phyloP scores from a whole-genome alignment of 805 yeast genomes.

The Wickerhamomyces subpelliculosus region DNA sequence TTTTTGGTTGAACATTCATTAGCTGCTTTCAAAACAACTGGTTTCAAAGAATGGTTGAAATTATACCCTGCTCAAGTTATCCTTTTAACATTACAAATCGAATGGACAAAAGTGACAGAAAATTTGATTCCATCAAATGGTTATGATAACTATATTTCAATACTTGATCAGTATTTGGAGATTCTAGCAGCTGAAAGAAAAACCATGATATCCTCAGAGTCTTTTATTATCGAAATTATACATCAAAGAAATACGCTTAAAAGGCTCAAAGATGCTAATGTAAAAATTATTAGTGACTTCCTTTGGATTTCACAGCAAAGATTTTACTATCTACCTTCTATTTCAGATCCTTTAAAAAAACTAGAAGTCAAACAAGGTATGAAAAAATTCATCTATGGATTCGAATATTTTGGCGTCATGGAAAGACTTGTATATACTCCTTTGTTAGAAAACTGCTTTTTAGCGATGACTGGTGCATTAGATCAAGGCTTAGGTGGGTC shows the following conservation, averaged over 20 bases:
- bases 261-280: slow-evolving; percentile 9
- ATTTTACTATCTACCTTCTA: slow-evolving; percentile 30
- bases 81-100: slow-evolving; percentile 47
- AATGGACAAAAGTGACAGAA: slow-evolving; percentile 44
- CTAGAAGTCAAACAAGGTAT: slow-evolving; percentile 48
- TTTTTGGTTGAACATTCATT: slow-evolving; percentile 25
- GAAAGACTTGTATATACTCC: slow-evolving; percentile 75
- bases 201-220: slow-evolving; percentile 51
- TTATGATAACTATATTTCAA: slow-evolving; percentile 22
- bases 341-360: slow-evolving; percentile 23
- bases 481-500: slow-evolving; percentile 79
- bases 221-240: slow-evolving; percentile 58
- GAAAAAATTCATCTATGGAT: slow-evolving; percentile 56
- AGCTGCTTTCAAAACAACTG: slow-evolving; percentile 6
- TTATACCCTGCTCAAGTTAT: slow-evolving; percentile 49
- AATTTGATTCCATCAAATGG: slow-evolving; percentile 14
- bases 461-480: slow-evolving; percentile 69
- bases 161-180: slow-evolving; percentile 9
- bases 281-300: slow-evolving; percentile 16
- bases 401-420: slow-evolving; percentile 73
- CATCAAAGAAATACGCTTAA: slow-evolving; percentile 45
- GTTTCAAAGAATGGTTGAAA: slow-evolving; percentile 28
- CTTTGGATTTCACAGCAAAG: slow-evolving; percentile 49
- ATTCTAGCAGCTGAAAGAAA: slow-evolving; percentile 7
- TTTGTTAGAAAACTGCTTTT: slow-evolving; percentile 52